These are phyloP conservation scores for Pecoramyces ruminantium DNA, from an alignment of 192 early-diverging fungal species.

Conservation along the genomic window DNA sequence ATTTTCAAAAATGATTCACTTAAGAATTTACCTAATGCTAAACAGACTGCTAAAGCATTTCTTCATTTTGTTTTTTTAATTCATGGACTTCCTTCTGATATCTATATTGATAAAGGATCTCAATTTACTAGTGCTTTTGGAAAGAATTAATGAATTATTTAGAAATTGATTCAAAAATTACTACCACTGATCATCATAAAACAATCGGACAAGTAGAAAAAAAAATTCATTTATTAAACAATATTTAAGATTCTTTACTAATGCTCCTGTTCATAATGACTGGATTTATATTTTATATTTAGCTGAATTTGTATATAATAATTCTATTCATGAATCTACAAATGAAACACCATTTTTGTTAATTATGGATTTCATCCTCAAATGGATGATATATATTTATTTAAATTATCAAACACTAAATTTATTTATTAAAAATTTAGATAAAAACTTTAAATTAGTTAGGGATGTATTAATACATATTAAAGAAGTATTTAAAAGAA, in stretches of 20 bases:
- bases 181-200: constrained; percentile 17
- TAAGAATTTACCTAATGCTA: neutral
- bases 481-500: no score
- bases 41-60: constrained; percentile 7
- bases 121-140: constrained; percentile 22
- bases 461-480: no score
- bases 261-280: constrained; percentile 14
- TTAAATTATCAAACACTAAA: no score
- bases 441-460: no score
- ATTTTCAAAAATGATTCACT: constrained; percentile 10
- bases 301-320: constrained; percentile 32
- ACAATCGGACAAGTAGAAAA: constrained; percentile 20
- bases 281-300: constrained; percentile 18
- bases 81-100: constrained; percentile 17
- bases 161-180: constrained; percentile 11
- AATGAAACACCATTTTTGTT: constrained; percentile 11
- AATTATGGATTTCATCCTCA: constrained; percentile 4
- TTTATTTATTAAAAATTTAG: no score
- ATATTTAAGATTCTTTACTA: constrained; percentile 12
- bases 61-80: constrained; percentile 6
- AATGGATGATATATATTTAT: no score
- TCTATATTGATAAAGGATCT: constrained; percentile 21
- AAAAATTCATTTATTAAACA: constrained; percentile 17
- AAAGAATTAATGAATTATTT: constrained; percentile 5
- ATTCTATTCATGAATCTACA: constrained; percentile 10